phyloP scores from a whole-genome alignment of 805 yeast genomes.

The Groenewaldozyma tartarivorans region DNA sequence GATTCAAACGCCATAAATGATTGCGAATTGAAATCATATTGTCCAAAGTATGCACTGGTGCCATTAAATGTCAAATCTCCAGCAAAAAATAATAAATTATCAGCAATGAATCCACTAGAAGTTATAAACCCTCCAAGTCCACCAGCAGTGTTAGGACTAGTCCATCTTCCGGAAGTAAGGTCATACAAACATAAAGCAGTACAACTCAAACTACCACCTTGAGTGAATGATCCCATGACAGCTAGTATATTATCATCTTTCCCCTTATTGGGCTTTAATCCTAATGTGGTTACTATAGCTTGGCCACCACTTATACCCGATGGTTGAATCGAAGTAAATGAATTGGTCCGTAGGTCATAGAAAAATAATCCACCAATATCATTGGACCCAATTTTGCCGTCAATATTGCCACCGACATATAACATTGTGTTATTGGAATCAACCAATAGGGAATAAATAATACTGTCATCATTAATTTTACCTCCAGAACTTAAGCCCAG shows the following conservation, averaged over 20 bases:
- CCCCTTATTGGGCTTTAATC: slow-evolving; percentile 32
- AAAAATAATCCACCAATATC: slow-evolving; percentile 39
- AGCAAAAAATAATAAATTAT: slow-evolving; percentile 33
- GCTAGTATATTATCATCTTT: slow-evolving; percentile 29
- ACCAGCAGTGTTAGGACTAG: slow-evolving; percentile 27
- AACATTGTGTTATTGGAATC: slow-evolving; percentile 14
- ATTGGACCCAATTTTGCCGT: slow-evolving; percentile 16
- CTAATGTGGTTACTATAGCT: slow-evolving; percentile 34
- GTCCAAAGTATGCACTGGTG: slow-evolving; percentile 34
- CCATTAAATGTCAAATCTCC: slow-evolving; percentile 45
- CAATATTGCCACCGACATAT: slow-evolving; percentile 27
- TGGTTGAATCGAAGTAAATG: slow-evolving; percentile 41
- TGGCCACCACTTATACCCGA: slow-evolving; percentile 32
- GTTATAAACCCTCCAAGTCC: slow-evolving; percentile 44
- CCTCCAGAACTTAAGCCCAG: slow-evolving; percentile 15
- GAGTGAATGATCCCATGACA: slow-evolving; percentile 66
- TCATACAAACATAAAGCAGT: slow-evolving; percentile 59
- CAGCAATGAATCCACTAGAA: slow-evolving; percentile 40
- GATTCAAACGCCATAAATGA: slow-evolving; percentile 17
- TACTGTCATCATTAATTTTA: slow-evolving; percentile 9
- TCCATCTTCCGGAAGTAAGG: slow-evolving; percentile 45
- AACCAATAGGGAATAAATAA: slow-evolving; percentile 20
- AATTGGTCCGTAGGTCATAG: slow-evolving; percentile 38
- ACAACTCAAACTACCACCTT: slow-evolving; percentile 51
- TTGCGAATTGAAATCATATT: slow-evolving; percentile 42